Base-by-base conservation (phyloP, 306 rosid genomes). In the Hippophae rhamnoides region DNA sequence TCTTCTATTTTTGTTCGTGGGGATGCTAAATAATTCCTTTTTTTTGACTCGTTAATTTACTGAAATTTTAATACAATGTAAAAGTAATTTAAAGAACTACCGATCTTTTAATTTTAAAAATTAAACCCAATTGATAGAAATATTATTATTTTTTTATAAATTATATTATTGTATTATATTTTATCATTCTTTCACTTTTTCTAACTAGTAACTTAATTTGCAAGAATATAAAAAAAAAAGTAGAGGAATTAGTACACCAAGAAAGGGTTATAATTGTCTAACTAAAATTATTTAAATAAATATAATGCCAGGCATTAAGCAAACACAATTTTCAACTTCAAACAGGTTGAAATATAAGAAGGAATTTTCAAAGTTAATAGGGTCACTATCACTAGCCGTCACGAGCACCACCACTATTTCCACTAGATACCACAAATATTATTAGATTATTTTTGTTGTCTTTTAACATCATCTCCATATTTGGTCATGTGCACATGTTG, bases 251-350 rank as follows among this genome's bases (percentile, higher is more conserved):
- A 8, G 54, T 6, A 14, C 13, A 41, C 23, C 13, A 52, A 12
- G 23, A 18, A 8, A 41, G 26, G 9, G 14, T 53, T 42, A 3
- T 5, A 49, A 25, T 25, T 25, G 58, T 42, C 64, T 11, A 47
- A 50, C 44, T 6, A 47, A 61, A 45, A 49, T 61, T 46, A 52
- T 43, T 41, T 54, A 8, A 54, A 69, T 14, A 10, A 51, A 55
- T 42, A 53, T 38, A 56, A 42, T 69, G 75, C 54, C 46, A 48
- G 64, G 78, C 73, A 78, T 69, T 42, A 53, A 57, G 64, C 76
- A 72, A 73, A 69, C 76, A 78, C 73, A 73, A 73, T 73, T 31
- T 31, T 31, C 38, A 31, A 31, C 38, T 31, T 66, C 47, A 65
- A 27, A 53, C 41, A 40, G 56, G 61, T 77, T 65, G 82, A 77